Evolutionary conservation across 768 basidiomycete species (phyloP), one percentile per base, ranked within the genome.

Genomic region (Rhodosporidiobolus odoratus): DNA sequence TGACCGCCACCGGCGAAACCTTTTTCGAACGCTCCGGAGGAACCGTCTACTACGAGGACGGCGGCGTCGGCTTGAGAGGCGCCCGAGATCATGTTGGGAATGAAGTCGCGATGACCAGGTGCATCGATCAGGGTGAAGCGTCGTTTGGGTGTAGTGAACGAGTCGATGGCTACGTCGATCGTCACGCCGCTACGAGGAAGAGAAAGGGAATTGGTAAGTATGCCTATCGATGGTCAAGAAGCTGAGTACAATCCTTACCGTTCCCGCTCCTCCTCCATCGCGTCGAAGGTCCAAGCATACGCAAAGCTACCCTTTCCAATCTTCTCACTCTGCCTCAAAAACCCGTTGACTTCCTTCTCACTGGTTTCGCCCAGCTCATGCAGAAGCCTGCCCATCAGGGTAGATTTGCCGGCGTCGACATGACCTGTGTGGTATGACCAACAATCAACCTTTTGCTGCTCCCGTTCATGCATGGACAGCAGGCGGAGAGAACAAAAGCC

Each of bases 11-110:
- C 84, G 43, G 91, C 89, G 76, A 98, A 99, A 4, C 95, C 95
- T 32, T 91, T 88, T 80, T 99, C 96, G 74, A 99, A 99, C 77
- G 94, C 93, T 27, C 95, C 95, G 2, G 84, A 86, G 9, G 88
- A 83, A 2, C 93, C 88, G 78, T 96, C 96, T 35, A 99, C 87
- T 6, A 98, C 94, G 30, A 98, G 86, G 13, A 98, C 80, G 0
- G 96, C 92, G 57, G 91, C 91, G 75, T 98, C 96, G 0, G 95
- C 96, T 80, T 97, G 96, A 3, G 94, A 88, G 12, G 96, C 95
- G 1, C 96, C 96, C 0, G 94, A 97, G 62, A 99, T 99, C 95
- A 98, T 98, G 78, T 98, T 98, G 2, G 96, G 96, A 72, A 99
- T 89, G 76, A 98, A 98, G 77, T 99, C 96, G 74, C 88, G 89